These are phyloP conservation scores for Coccomyxa subellipsoidea DNA, from an alignment of 163 green algal species.

Conservation along the genomic window DNA sequence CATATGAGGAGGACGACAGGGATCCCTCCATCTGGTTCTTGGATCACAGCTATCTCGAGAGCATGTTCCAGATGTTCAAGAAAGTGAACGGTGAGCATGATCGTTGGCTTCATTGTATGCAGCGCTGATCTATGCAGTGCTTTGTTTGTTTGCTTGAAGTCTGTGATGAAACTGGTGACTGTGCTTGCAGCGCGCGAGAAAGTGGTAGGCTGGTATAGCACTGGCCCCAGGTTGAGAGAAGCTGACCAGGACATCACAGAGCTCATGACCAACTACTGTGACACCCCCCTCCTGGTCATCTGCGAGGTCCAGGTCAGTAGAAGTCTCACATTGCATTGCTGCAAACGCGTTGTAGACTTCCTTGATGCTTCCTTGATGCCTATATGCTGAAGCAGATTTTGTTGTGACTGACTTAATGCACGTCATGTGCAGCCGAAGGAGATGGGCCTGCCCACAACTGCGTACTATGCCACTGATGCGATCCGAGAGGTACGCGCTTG, in stretches of 20 bases:
- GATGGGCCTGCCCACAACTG: slow-evolving; percentile 90
- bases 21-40: slow-evolving; percentile 98
- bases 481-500: slow-evolving; percentile 65
- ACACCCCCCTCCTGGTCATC: slow-evolving; percentile 90
- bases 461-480: slow-evolving; percentile 89
- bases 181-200: slow-evolving; percentile 80
- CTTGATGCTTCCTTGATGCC: background rate
- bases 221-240: slow-evolving; percentile 87
- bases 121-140: too few species aligned
- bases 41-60: slow-evolving; percentile 96
- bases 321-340: background rate
- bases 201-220: slow-evolving; percentile 98
- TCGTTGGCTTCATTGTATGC: background rate
- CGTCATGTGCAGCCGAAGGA: slow-evolving; percentile 93
- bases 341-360: too few species aligned
- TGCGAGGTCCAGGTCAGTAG: slow-evolving; percentile 82
- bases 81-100: slow-evolving; percentile 94
- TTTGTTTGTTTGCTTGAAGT: too few species aligned
- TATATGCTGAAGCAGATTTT: background rate
- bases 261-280: slow-evolving; percentile 77
- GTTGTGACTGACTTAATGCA: too few species aligned
- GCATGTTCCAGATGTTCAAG: slow-evolving; percentile 98
- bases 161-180: background rate
- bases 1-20: slow-evolving; percentile 98
- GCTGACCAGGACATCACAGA: slow-evolving; percentile 93